Base-by-base conservation (phyloP, 2,329 filamentous ascomycete species). In the Sporothrix globosa region DNA sequence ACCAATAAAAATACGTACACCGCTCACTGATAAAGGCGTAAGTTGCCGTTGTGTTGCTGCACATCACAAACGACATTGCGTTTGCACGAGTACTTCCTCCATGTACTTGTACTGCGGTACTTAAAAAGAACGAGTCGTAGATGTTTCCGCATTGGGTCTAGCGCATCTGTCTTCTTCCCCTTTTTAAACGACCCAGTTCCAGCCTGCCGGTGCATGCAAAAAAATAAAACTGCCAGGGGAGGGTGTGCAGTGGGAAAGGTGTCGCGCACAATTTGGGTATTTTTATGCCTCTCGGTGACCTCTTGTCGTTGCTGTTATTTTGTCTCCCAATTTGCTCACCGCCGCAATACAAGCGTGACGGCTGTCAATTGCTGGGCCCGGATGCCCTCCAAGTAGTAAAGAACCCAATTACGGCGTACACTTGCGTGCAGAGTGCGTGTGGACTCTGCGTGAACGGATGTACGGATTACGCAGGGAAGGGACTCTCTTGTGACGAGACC, bases 201-300 rank as follows among this genome's bases (percentile, higher is more conserved):
- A 50, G 67, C 24, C 54, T 61, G 27, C 67, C 46, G 67, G 66
- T 56, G 52, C 66, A 48, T 27, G 14, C 27, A n/a, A 56, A 67
- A 65, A 48, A 44, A 24, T 11, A 65, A 65, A 24, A 54, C 3
- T 19, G 65, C 50, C 46, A 63, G 58, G 61, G 65, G 66, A n/a
- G 34, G 50, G 66, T 68, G 58, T 63, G 58, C 41, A 63, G 41
- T 46, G 41, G 60, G 44, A 63, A 63, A 44, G 41, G 44, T 34
- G 44, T 65, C 44, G 24, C 39, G 50, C 50, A 19, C 41, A 5
- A 34, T 34, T 19, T 56, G 14, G 17, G 24, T 14, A 24, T 19
- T 60, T 60, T 44, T 68, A 58, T 56, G 68, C 46, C 27, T n/a
- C 67, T 68, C 63, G 65, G 69, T 61, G 41, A 17, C 11, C 70